Conservation (phyloP, 306 rosid species). For the Malus domestica region ASM211411v1 NC_041798.1:37482001-37482500, state of each 20-base stretch:
- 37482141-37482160: background rate
- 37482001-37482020: background rate
- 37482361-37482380: background rate
- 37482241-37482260: background rate
- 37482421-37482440: slow-evolving; percentile 29
- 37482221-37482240: background rate
- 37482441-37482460: background rate
- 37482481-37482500: background rate
- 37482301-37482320: background rate
- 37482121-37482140: background rate
- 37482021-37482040: background rate
- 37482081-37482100: background rate
- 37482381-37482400: background rate
- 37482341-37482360: background rate
- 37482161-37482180: background rate
- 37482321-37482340: background rate
- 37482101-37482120: background rate
- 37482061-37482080: background rate
- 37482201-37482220: background rate
- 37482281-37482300: background rate
- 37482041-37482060: background rate
- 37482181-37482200: background rate
- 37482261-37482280: background rate
- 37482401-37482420: slow-evolving; percentile 3
- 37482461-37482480: background rate